Percentiles rank a stretch among this genome's conserved stretches.
Evolutionary conservation across 768 basidiomycete genomes (phyloP).

Genomic region (Kwoniella bestiolae): DNA sequence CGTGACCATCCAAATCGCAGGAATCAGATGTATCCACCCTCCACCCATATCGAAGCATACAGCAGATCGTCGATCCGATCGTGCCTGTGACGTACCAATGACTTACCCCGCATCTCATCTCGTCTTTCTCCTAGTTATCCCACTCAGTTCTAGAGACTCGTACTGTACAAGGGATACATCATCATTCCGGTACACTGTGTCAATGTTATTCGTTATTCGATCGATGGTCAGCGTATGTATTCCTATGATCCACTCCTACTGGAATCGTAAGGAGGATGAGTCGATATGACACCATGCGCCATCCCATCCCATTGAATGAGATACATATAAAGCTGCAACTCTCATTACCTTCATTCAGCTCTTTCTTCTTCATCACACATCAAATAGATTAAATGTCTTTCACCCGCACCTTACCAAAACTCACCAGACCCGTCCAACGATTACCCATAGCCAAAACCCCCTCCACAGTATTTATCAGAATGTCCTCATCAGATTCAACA

Average conservation of each 20-base stretch:
- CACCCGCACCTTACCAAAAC: background rate
- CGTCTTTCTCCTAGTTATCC: no score
- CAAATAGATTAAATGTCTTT: conserved; percentile 4
- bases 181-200: background rate
- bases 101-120: conserved; percentile 7
- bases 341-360: no score
- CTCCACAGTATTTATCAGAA: conserved; percentile 6
- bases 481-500: conserved; percentile 11
- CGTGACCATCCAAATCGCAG: background rate
- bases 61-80: conserved; percentile 10
- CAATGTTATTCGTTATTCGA: background rate
- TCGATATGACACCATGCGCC: background rate
- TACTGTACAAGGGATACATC: conserved; percentile 1
- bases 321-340: no score
- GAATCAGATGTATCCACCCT: background rate
- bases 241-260: background rate
- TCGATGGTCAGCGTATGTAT: conserved; percentile 6
- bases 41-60: background rate
- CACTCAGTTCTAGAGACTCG: no score
- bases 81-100: conserved; percentile 28
- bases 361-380: no score
- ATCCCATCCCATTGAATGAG: no score
- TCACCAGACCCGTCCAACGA: background rate
- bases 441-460: conserved; percentile 10
- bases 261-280: background rate